These are phyloP conservation scores for Citrus maxima DNA, from an alignment of 345 rosid genomes.

Conservation along the genomic window DNA sequence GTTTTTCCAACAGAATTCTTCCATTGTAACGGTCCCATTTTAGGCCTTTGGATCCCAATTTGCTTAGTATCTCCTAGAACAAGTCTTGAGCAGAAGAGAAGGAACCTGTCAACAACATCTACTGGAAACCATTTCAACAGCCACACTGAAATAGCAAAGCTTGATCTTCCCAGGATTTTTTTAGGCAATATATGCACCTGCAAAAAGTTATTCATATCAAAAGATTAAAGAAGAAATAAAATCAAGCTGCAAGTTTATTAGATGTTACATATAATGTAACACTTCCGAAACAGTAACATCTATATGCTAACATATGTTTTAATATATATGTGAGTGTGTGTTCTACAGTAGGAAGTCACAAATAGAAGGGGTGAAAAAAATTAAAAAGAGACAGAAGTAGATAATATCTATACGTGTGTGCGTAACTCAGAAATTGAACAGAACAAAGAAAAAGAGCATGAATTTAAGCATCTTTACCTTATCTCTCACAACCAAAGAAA, in stretches of 20 bases:
- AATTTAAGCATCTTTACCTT: conserved; percentile 32
- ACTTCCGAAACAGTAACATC: no score
- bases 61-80: conserved; percentile 50
- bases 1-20: conserved; percentile 59
- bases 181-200: conserved; percentile 71
- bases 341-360: not conserved
- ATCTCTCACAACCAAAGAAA: conserved; percentile 58
- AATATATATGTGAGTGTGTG: no score
- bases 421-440: not conserved
- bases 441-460: not conserved
- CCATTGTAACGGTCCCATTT: conserved; percentile 62
- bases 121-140: conserved; percentile 59
- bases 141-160: conserved; percentile 54
- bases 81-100: conserved; percentile 41
- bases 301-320: no score
- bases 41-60: conserved; percentile 54
- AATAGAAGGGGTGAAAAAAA: not conserved
- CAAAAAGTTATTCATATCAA: not conserved
- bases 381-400: not conserved
- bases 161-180: conserved; percentile 59
- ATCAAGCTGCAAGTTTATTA: no score
- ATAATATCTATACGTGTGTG: no score
- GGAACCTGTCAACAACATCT: conserved; percentile 48
- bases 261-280: no score
- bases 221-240: no score